Base-by-base conservation (phyloP, 345 rosid genomes). In the Arabis alpina region DNA sequence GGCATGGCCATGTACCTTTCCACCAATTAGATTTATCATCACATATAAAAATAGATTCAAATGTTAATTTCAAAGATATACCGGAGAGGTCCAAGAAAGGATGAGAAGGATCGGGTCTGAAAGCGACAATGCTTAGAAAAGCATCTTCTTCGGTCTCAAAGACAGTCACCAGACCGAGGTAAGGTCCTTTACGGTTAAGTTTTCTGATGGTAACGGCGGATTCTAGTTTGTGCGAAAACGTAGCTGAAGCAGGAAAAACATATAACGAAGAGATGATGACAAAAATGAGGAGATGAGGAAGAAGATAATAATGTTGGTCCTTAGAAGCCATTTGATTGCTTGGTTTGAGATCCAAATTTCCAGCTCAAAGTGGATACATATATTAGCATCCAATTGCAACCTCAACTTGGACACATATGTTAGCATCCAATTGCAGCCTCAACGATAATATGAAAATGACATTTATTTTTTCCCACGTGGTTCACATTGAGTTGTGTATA, bases 41-140 rank as follows among this genome's bases (percentile, higher is more conserved):
- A 34, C 8, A 6, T 0, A 34, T 8, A 6, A 7, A 54, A 36
- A 43, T 4, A 10, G 3, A 73, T 66, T 28, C 69, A 71, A 62
- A 4, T 37, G 39, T 61, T 53, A 28, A 50, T 8, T 40, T n/a
- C n/a, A n/a, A n/a, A n/a, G 5, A 5, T 6, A 8, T 32, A 80
- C 88, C 87, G 45, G 85, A 80, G 13, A 86, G 82, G 80, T 83
- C 80, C 8, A 86, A 3, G 64, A 62, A 82, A 3, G 86, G 87
- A 57, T 54, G 56, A 0, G n/a, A 60, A 2, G 62, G 57, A 30
- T 78, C 52, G 34, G 80, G 79, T 72, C 19, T 80, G 61, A 82
- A 83, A 8, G 77, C 76, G 0, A 72, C 80, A 11, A 32, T 79
- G 25, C 70, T 23, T 0, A 80, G 76, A 42, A 83, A 76, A 4